Evolutionary conservation across 1,139 yeast genomes (phyloP).

Genomic region (Protomyces gravidus): DNA sequence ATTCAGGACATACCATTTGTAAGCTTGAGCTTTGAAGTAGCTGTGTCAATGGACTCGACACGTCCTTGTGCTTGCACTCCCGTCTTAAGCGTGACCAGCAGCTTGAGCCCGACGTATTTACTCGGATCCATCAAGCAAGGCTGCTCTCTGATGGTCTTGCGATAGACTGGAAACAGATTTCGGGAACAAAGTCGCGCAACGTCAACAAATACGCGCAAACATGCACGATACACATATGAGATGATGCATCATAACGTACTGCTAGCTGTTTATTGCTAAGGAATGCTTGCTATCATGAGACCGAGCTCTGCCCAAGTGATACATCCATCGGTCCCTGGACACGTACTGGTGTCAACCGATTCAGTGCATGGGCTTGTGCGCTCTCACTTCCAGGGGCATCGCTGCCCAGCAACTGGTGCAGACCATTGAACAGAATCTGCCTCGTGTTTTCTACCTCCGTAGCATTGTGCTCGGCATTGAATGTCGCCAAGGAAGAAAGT

Average conservation of each 20-base stretch:
- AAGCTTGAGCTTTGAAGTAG: neutral
- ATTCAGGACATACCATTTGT: neutral
- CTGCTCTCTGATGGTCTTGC: neutral
- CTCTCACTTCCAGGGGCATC: neutral
- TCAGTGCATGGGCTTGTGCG: too few relatives aligned
- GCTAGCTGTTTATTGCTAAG: too few relatives aligned
- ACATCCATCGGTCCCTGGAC: neutral
- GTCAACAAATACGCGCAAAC: too few relatives aligned
- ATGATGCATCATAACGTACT: too few relatives aligned
- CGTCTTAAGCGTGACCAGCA: neutral
- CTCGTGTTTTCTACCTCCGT: constrained; percentile 6
- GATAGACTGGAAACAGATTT: too few relatives aligned
- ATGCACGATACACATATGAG: too few relatives aligned
- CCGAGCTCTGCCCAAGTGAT: neutral
- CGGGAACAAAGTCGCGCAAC: too few relatives aligned
- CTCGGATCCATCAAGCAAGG: neutral
- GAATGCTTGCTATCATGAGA: too few relatives aligned
- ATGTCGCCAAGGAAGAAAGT: constrained; percentile 18
- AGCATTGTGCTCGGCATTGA: constrained; percentile 4
- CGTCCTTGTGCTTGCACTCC: neutral
- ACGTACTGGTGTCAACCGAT: neutral
- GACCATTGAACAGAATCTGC: constrained; percentile 6
- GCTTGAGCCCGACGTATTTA: neutral
- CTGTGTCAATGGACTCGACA: neutral
- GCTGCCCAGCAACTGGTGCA: constrained; percentile 3